These are phyloP conservation scores for Aureobasidium sp. DNA, from an alignment of 2,329 filamentous ascomycete species.

Conservation along the genomic window DNA sequence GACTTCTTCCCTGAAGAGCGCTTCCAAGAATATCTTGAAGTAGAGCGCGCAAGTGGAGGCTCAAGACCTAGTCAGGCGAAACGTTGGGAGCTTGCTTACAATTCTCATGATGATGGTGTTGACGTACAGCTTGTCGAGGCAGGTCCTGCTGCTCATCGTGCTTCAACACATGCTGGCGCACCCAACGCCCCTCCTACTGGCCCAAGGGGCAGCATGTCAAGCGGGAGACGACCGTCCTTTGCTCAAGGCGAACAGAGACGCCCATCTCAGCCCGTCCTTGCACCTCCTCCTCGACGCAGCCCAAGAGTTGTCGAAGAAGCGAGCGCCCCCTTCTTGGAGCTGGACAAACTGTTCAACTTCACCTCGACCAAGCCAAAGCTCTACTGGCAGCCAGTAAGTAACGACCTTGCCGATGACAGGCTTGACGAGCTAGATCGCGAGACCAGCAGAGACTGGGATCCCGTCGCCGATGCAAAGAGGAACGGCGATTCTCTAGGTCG, in stretches of 20 bases:
- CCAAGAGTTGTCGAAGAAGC: constrained; percentile 15
- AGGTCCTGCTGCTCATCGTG: constrained; percentile 17
- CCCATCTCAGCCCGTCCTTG: background rate
- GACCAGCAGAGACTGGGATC: constrained; percentile 37
- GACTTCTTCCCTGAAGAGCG: constrained; percentile 80
- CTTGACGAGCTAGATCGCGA: constrained; percentile 50
- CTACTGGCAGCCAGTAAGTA: constrained; percentile 59
- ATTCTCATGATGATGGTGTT: constrained; percentile 27
- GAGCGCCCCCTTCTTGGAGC: constrained; percentile 40
- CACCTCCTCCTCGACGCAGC: background rate
- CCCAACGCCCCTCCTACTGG: constrained; percentile 25
- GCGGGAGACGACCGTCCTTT: constrained; percentile 13
- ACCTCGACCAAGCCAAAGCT: constrained; percentile 57
- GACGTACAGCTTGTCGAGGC: constrained; percentile 30
- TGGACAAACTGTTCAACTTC: constrained; percentile 54
- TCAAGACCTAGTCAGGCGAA: constrained; percentile 29
- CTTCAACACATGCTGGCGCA: background rate
- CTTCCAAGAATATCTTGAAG: constrained; percentile 65
- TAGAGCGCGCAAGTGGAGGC: constrained; percentile 44
- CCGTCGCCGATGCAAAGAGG: constrained; percentile 21
- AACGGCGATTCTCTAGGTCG: constrained; percentile 21
- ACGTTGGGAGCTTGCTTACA: constrained; percentile 57
- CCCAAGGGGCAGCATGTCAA: constrained; percentile 22
- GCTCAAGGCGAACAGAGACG: background rate
- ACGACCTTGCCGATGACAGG: constrained; percentile 57